Conservation (phyloP, 768 basidiomycete genomes). For the Gymnopilus junonius region DNA sequence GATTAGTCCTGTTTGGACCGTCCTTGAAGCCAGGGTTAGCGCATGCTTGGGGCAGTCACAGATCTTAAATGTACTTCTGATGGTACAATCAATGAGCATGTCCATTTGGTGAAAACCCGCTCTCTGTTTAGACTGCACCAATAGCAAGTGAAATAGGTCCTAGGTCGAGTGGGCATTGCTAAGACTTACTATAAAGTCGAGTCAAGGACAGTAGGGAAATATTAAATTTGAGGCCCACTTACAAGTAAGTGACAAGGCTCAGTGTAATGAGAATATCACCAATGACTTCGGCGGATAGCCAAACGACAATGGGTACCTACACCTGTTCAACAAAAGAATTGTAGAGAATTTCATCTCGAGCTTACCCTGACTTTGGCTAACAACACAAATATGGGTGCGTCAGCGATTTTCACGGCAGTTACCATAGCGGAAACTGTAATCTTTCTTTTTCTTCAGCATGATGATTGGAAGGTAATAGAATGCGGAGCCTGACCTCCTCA, state of each 20-base stretch:
- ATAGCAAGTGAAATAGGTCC: not conserved
- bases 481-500: conserved; percentile 18
- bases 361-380: conserved; percentile 27
- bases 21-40: conserved; percentile 23
- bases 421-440: conserved; percentile 25
- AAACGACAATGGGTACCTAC: conserved; percentile 30
- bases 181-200: not conserved
- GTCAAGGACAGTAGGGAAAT: not conserved
- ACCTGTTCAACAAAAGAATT: no score
- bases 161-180: no score
- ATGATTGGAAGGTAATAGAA: not conserved
- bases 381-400: conserved; percentile 20
- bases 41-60: no score
- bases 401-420: conserved; percentile 23
- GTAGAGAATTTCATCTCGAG: not conserved
- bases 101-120: conserved; percentile 46
- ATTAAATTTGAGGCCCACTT: not conserved
- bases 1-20: conserved; percentile 38
- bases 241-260: conserved; percentile 47
- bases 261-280: conserved; percentile 47
- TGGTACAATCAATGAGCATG: conserved; percentile 44
- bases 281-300: conserved; percentile 44
- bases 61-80: conserved; percentile 31
- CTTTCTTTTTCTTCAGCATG: no score
- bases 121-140: conserved; percentile 37